A percentile compares a stretch with the other conserved stretches of the same genome.
Evolutionary conservation across 805 yeast genomes (phyloP).

Genomic region (Ogataea neopini): DNA sequence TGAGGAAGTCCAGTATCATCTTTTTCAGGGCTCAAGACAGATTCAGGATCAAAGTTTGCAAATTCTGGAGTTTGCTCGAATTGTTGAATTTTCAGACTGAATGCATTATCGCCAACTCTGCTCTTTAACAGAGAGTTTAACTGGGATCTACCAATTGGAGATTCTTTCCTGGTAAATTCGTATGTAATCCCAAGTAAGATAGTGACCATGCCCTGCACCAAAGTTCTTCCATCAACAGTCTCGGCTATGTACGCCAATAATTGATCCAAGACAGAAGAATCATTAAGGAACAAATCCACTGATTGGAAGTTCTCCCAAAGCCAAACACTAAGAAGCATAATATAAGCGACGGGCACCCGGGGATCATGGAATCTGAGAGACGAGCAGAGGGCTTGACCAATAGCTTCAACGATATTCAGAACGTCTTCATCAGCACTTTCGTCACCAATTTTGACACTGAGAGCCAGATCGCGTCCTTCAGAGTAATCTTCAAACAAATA

Average conservation of each 20-base stretch:
- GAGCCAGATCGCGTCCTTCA: constrained; percentile 49
- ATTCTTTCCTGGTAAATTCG: constrained; percentile 65
- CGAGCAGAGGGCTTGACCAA: constrained; percentile 71
- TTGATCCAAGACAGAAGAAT: constrained; percentile 64
- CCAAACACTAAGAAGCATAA: constrained; percentile 75
- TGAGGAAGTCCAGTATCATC: constrained; percentile 89
- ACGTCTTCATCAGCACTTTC: constrained; percentile 67
- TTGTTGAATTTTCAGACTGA: constrained; percentile 68
- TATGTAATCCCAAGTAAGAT: constrained; percentile 74
- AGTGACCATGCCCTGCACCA: constrained; percentile 68
- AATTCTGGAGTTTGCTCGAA: constrained; percentile 62
- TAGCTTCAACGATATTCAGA: constrained; percentile 68
- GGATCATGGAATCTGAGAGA: constrained; percentile 64
- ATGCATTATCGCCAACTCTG: constrained; percentile 80
- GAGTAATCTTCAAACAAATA: constrained; percentile 58
- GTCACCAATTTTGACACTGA: constrained; percentile 57
- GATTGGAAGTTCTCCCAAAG: constrained; percentile 74
- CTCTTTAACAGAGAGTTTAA: constrained; percentile 63
- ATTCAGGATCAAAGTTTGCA: constrained; percentile 54
- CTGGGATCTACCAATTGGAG: constrained; percentile 63
- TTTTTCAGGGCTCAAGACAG: constrained; percentile 49
- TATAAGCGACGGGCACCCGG: constrained; percentile 73
- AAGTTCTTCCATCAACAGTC: constrained; percentile 37
- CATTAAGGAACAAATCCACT: constrained; percentile 72
- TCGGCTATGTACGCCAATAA: constrained; percentile 65